Percentiles rank a stretch among this genome's conserved stretches.
Conservation (phyloP, 2,329 filamentous ascomycete genomes). For the Chrysoporthe cubensis region DNA sequence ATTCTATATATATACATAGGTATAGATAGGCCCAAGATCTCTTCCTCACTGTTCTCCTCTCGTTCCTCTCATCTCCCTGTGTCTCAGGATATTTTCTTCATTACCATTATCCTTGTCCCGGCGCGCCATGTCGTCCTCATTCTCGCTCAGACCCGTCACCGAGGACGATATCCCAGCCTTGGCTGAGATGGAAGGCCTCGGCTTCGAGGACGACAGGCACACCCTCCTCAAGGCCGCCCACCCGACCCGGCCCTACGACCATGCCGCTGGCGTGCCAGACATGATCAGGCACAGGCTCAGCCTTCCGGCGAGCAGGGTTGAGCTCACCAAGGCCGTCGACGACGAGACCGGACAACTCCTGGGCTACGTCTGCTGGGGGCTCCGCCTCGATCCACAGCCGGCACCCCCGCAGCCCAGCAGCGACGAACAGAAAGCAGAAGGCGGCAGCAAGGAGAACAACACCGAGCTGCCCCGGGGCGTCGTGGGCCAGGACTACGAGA, state of each 20-base stretch:
- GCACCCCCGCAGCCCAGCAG: conserved; percentile 24
- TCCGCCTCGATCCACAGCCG: conserved; percentile 32
- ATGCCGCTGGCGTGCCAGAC: conserved; percentile 33
- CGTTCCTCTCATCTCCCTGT: neutral
- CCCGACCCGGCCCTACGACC: conserved; percentile 37
- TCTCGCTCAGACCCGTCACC: conserved; percentile 21
- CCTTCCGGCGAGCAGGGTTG: conserved; percentile 30
- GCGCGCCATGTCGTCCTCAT: conserved; percentile 2
- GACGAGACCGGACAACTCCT: conserved; percentile 35
- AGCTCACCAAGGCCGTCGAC: conserved; percentile 41
- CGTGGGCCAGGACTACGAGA: neutral
- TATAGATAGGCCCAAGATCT: neutral
- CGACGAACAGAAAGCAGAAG: neutral
- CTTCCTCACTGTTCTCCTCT: neutral
- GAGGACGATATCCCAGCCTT: conserved; percentile 38
- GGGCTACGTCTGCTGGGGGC: conserved; percentile 42
- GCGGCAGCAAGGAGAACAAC: neutral
- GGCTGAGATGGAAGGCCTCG: conserved; percentile 36
- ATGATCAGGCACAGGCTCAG: conserved; percentile 33
- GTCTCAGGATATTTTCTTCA: neutral
- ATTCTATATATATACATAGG: neutral
- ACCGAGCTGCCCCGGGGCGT: too few species aligned
- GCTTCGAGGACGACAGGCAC: conserved; percentile 39
- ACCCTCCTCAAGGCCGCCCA: conserved; percentile 40
- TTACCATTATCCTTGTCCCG: neutral